Evolutionary conservation across 1,284 basidiomycete genomes (phyloP).

Genomic region (Ganoderma meredithae): DNA sequence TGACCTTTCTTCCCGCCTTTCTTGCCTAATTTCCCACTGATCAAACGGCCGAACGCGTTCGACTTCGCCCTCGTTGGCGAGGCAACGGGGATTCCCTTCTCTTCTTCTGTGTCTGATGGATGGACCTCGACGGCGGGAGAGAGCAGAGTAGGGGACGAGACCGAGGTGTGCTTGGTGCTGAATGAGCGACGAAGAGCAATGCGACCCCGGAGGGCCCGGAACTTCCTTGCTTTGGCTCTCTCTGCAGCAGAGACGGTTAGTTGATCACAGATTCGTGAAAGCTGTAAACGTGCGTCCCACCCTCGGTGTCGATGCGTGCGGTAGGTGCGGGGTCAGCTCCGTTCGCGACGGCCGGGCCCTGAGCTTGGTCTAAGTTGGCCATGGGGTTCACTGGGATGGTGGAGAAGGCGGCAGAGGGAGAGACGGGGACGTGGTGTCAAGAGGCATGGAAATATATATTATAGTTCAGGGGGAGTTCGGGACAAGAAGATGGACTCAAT

Average conservation of each 20-base stretch:
- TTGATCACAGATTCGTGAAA: neutral
- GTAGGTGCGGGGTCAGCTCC: constrained; percentile 8
- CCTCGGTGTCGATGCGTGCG: constrained; percentile 11
- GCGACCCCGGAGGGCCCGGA: constrained; percentile 28
- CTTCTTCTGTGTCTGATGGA: constrained; percentile 6
- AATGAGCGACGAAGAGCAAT: constrained; percentile 27
- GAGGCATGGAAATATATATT: neutral
- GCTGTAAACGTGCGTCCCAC: neutral
- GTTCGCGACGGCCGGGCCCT: neutral
- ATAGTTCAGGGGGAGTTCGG: neutral
- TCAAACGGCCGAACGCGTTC: constrained; percentile 24
- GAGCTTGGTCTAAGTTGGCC: constrained; percentile 16
- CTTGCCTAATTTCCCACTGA: constrained; percentile 20
- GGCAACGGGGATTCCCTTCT: neutral
- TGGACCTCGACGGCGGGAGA: constrained; percentile 4
- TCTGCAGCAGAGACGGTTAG: neutral
- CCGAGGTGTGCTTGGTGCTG: constrained; percentile 29
- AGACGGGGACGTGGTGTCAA: constrained; percentile 7
- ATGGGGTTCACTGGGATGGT: constrained; percentile 8
- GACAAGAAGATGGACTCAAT: constrained; percentile 10
- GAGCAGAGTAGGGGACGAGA: constrained; percentile 25
- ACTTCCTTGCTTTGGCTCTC: constrained; percentile 23
- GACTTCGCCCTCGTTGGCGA: constrained; percentile 18
- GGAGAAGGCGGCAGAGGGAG: constrained; percentile 7
- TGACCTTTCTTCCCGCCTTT: constrained; percentile 20